A percentile compares a stretch with the other conserved stretches of the same genome.
Evolutionary conservation across 2,329 filamentous ascomycete species (phyloP).

Genomic region (Colletotrichum plurivorum): DNA sequence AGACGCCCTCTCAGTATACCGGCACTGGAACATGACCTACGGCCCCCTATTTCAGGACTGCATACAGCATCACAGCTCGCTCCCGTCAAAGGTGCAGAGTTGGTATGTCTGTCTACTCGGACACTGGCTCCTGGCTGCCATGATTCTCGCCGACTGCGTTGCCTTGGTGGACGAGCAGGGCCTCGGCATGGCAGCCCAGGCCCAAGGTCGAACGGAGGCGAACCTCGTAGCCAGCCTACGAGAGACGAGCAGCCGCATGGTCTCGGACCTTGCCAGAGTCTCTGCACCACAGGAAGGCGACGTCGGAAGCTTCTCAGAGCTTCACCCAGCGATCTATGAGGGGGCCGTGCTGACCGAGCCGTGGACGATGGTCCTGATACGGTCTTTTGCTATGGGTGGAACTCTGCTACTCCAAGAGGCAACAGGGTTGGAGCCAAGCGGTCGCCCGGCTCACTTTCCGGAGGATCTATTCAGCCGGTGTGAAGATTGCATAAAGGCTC

Average conservation of each 20-base stretch:
- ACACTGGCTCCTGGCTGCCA: constrained; percentile 70
- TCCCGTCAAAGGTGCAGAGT: constrained; percentile 68
- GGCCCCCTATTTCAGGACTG: constrained; percentile 67
- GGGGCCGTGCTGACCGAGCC: constrained; percentile 72
- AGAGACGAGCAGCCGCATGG: constrained; percentile 57
- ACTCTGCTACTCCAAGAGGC: constrained; percentile 53
- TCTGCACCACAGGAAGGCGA: constrained; percentile 51
- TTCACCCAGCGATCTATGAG: constrained; percentile 68
- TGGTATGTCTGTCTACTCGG: constrained; percentile 72
- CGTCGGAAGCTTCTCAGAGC: constrained; percentile 50
- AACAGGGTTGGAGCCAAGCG: too few relatives aligned
- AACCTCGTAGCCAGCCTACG: constrained; percentile 57
- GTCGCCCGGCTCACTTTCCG: too few relatives aligned
- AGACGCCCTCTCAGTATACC: constrained; percentile 63
- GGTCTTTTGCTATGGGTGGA: constrained; percentile 65
- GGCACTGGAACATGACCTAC: constrained; percentile 69
- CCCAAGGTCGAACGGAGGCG: constrained; percentile 43
- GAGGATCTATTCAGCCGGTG: constrained; percentile 47
- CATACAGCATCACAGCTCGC: constrained; percentile 61
- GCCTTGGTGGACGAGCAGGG: constrained; percentile 61
- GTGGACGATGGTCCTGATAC: constrained; percentile 70
- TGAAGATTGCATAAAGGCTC: constrained; percentile 64
- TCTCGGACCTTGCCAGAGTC: constrained; percentile 64
- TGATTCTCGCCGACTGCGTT: constrained; percentile 69
- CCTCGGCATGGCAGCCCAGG: constrained; percentile 41